phyloP scores from a whole-genome alignment of 2,329 filamentous ascomycete species.

The Helotiales sp. region DNA sequence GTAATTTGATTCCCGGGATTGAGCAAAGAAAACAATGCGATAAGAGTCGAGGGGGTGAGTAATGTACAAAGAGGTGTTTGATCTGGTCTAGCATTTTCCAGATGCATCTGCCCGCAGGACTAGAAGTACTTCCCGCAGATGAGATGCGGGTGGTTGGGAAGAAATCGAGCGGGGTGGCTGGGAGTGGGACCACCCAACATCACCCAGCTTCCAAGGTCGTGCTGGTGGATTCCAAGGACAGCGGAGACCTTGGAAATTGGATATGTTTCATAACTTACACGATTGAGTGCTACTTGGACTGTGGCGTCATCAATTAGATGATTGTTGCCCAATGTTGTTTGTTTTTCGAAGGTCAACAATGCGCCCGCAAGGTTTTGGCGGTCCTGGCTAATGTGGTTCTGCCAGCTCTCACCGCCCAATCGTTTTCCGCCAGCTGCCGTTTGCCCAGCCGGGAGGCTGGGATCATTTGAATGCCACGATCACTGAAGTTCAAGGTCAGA shows the following conservation, averaged over 20 bases:
- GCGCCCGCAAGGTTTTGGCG: conserved; percentile 1
- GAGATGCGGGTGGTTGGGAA: conserved; percentile 6
- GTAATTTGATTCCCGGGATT: not conserved
- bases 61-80: conserved; percentile 9
- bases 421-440: not conserved
- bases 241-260: conserved; percentile 6
- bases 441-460: not conserved
- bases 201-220: conserved; percentile 5
- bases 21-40: conserved; percentile 4
- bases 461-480: no score
- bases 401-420: not conserved
- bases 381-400: not conserved
- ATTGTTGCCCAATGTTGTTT: not conserved
- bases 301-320: not conserved
- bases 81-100: conserved; percentile 2
- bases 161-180: not conserved
- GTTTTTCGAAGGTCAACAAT: conserved; percentile 5
- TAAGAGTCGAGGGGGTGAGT: not conserved
- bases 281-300: not conserved
- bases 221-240: conserved; percentile 4
- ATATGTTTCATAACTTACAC: not conserved
- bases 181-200: conserved; percentile 2
- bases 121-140: conserved; percentile 7
- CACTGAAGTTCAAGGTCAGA: no score
- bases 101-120: conserved; percentile 3